These are phyloP conservation scores for Colletotrichum simmondsii DNA, from an alignment of 2,329 filamentous ascomycete species.

Conservation along the genomic window DNA sequence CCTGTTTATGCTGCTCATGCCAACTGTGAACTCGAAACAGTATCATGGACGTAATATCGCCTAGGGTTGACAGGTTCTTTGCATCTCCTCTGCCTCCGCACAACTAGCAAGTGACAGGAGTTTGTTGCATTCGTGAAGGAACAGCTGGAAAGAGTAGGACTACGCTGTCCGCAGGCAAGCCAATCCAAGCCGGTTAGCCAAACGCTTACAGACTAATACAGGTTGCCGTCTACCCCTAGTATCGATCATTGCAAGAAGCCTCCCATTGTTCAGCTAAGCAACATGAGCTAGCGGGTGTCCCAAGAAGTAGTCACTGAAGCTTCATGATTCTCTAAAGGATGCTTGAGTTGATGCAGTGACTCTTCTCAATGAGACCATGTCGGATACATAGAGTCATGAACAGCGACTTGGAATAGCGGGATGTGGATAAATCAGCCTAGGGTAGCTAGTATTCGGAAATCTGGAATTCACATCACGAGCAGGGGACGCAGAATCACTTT, in stretches of 20 bases:
- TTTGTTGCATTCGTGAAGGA: not conserved
- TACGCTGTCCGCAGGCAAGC: not conserved
- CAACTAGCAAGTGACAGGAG: not conserved
- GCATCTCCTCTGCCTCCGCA: not conserved
- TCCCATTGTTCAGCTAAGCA: not conserved
- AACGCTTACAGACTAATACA: not conserved
- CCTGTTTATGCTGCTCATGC: not conserved
- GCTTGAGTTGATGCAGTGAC: not conserved
- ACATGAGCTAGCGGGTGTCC: not conserved
- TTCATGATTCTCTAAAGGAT: not conserved
- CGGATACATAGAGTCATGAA: constrained; percentile 16
- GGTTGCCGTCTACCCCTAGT: not conserved
- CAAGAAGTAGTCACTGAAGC: not conserved
- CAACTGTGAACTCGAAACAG: constrained; percentile 1
- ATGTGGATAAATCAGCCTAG: constrained; percentile 12
- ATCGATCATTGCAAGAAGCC: not conserved
- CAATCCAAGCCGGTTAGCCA: not conserved
- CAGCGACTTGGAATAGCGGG: not conserved
- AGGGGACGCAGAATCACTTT: constrained; percentile 4
- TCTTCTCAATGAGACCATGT: not conserved
- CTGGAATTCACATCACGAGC: not conserved
- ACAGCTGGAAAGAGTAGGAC: not conserved
- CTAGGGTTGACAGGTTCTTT: not conserved
- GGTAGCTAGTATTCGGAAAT: constrained; percentile 16
- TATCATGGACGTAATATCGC: not conserved